phyloP scores from a whole-genome alignment of 2,329 filamentous ascomycete species.

The Colletotrichum sp. region DNA sequence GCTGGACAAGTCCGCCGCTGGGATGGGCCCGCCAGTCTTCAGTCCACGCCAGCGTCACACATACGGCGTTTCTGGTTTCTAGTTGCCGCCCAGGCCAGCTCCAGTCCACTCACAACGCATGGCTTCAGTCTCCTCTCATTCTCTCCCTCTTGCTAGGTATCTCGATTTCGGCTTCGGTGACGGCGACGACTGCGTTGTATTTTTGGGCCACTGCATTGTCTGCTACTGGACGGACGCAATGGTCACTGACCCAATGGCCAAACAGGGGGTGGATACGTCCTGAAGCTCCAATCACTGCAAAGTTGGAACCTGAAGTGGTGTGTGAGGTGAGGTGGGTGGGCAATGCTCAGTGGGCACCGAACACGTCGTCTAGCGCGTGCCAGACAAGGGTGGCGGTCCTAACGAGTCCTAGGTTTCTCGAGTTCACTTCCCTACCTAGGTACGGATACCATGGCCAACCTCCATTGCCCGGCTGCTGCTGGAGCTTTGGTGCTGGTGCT shows the following conservation, averaged over 20 bases:
- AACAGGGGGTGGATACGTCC: neutral
- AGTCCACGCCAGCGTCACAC: neutral
- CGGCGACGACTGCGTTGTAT: slow-evolving; percentile 10
- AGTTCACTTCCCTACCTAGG: neutral
- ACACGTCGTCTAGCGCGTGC: slow-evolving; percentile 17
- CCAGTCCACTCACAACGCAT: neutral
- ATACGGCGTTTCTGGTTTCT: slow-evolving; percentile 11
- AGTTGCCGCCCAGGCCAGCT: neutral
- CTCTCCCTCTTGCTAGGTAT: neutral
- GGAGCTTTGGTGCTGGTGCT: neutral
- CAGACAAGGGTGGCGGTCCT: neutral
- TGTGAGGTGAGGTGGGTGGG: neutral
- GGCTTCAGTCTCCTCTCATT: neutral
- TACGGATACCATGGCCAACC: neutral
- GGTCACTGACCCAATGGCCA: neutral
- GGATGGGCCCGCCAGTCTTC: neutral
- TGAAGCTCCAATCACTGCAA: neutral
- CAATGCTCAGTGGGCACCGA: slow-evolving; percentile 1
- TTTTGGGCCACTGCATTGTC: neutral
- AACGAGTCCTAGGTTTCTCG: neutral
- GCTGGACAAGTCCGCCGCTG: neutral
- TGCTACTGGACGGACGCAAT: neutral
- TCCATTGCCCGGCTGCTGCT: neutral
- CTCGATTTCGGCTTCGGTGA: slow-evolving; percentile 2
- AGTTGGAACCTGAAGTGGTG: neutral